A percentile compares a stretch with the other conserved stretches of the same genome.
These are phyloP conservation scores for Tricholoma terreum DNA, from an alignment of 768 basidiomycete genomes.

Conservation along the genomic window DNA sequence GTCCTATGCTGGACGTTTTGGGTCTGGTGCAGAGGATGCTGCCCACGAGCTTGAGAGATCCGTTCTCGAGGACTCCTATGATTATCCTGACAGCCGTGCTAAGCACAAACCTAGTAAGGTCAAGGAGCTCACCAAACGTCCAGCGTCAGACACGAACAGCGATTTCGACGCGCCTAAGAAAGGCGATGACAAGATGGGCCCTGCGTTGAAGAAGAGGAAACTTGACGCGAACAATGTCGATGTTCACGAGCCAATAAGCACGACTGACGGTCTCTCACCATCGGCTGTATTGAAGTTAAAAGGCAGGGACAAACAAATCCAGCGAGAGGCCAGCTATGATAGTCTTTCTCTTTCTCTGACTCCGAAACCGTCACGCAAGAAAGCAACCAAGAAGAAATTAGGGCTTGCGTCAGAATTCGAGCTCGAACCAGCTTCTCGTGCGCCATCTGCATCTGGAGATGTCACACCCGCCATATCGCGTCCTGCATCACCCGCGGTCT, in stretches of 20 bases:
- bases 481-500: conserved; percentile 64
- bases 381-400: conserved; percentile 53
- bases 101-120: conserved; percentile 37
- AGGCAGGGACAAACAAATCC: conserved; percentile 46
- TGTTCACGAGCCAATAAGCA: conserved; percentile 19
- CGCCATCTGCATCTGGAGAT: conserved; percentile 65
- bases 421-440: conserved; percentile 46
- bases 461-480: conserved; percentile 66
- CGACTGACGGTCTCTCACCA: conserved; percentile 13
- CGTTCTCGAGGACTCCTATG: conserved; percentile 39
- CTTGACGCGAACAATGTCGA: conserved; percentile 48
- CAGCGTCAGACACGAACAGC: conserved; percentile 55
- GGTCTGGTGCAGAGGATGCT: conserved; percentile 48
- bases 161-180: conserved; percentile 47
- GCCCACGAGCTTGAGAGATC: conserved; percentile 57
- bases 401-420: conserved; percentile 52
- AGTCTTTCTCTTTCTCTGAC: conserved; percentile 50
- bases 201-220: conserved; percentile 60
- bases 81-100: conserved; percentile 18
- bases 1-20: conserved; percentile 30
- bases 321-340: conserved; percentile 58
- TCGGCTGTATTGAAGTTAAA: conserved; percentile 43
- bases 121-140: conserved; percentile 49
- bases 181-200: conserved; percentile 36
- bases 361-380: conserved; percentile 54